Evolutionary conservation across 345 rosid genomes (phyloP), one percentile per base, ranked within the genome.

Genomic region (Citrus reticulata): DNA sequence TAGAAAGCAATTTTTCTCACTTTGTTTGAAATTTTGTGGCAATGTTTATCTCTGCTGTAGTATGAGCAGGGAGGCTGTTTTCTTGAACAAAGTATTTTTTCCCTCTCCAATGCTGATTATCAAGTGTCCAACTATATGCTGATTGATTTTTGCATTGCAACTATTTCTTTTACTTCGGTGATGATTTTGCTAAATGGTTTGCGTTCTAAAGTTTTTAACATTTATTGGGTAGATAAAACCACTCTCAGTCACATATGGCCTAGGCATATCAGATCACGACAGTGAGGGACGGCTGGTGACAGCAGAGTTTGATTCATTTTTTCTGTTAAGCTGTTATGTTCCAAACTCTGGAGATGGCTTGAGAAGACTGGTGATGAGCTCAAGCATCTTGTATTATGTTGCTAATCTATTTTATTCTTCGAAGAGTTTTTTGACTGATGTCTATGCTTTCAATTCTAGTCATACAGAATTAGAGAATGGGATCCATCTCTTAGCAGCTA

Each of bases 281-380:
- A 76, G 63, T 80, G 98, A 94, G 85, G 99, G 99, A 75, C 93
- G 99, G 69, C 80, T 93, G 81, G 90, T 94, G 80, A 96, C 94
- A 58, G 94, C 86, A 63, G 98, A 94, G 82, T 96, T 94, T 40
- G 98, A 94, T 66, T 87, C 94, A 0, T 96, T 93, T 82, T 94
- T 90, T 88, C 81, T 94, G 75, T 72, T 96, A 78, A 80, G 78
- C 24, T 83, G 86, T n/a, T 96, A 94, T 60, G 93, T 96, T 78
- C 99, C 99, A 74, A 96, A 94, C 79, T 91, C 99, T 22, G 99
- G 99, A 64, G 99, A 96, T 80, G 98, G 98, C 87, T 84, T 96
- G 86, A 91, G 80, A 88, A 91, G 99, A 89, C 87, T 94, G 97
- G 98, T 94, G 90, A 81, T 71, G 57, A 72, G 54, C 70, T 42